Evolutionary conservation across 805 yeast species (phyloP).

Genomic region (Blastobotrys terrestris): DNA sequence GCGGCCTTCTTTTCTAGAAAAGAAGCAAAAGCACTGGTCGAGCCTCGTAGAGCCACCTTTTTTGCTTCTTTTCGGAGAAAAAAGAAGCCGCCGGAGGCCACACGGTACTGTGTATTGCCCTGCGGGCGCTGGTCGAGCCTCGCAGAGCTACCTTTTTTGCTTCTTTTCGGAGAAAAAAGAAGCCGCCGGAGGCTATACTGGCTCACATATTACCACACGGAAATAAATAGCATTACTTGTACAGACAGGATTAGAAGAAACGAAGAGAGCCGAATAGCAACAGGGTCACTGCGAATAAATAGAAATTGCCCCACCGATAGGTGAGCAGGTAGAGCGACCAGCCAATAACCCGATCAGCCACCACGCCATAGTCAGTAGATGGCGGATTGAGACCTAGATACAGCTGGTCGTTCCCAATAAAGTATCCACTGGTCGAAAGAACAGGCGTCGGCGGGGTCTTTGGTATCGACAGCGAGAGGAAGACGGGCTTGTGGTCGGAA

Average conservation of each 20-base stretch:
- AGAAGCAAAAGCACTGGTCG: too few relatives aligned
- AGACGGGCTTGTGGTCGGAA: constrained; percentile 84
- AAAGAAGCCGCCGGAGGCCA: too few relatives aligned
- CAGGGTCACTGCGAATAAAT: background rate
- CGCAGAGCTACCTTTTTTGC: too few relatives aligned
- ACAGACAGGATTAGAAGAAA: constrained; percentile 8
- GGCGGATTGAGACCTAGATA: constrained; percentile 6
- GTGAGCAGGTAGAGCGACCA: constrained; percentile 13
- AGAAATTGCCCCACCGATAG: constrained; percentile 9
- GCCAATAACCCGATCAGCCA: constrained; percentile 16
- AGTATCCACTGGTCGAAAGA: constrained; percentile 1
- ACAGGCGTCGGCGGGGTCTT: constrained; percentile 7
- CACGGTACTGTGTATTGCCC: too few relatives aligned
- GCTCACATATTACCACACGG: too few relatives aligned
- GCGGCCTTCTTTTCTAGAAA: too few relatives aligned
- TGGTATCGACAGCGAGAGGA: constrained; percentile 30
- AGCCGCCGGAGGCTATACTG: too few relatives aligned
- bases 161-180: too few relatives aligned
- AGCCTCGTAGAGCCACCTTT: too few relatives aligned
- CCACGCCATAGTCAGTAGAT: constrained; percentile 5
- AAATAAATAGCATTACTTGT: too few relatives aligned
- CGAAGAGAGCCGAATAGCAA: constrained; percentile 3
- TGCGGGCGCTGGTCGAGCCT: too few relatives aligned
- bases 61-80: too few relatives aligned
- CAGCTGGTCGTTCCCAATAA: background rate